Base-by-base conservation (phyloP, 495 filamentous ascomycete species). In the Evernia prunastri region DNA sequence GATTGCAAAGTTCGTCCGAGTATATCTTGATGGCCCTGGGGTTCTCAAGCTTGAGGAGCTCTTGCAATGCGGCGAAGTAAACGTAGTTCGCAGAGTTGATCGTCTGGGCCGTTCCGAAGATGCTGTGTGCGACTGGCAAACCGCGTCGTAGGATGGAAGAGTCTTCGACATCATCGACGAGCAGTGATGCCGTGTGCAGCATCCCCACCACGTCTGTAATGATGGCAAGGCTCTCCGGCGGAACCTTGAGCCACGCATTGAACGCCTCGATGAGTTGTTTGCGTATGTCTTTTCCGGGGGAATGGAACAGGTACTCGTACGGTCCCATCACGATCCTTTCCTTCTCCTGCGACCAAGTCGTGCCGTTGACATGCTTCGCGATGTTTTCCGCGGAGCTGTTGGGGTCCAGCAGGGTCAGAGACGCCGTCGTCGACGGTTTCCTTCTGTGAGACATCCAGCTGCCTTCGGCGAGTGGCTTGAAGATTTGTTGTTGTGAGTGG, bases 11-110 rank as follows among this genome's bases (percentile, higher is more conserved):
- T 74, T 99, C 94, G 60, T 96, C 88, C 7, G 87, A 86, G 75
- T 88, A 97, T 63, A 97, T 90, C 62, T 82, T 77, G 67, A 96
- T 85, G 31, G 84, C 84, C 37, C 72, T 74, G 0, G 87, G 84
- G 70, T 90, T 96, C 9, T 81, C 73, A 40, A 97, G 83, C 70
- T 89, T 89, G 64, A 86, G 81, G 1, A 96, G 75, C 74, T 93
- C 89, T 67, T 90, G 86, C 29, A 97, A 80, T 0, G 94, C 94
- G 64, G 84, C 81, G 71, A 98, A 97, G 78, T 97, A 97, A 61
- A 96, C 84, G 73, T 97, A 98, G 77, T 98, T 98, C 59, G 93
- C 91, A 27, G 87, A 90, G 77, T 97, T 98, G 74, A 98, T 96
- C 45, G 95, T 96, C 73, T 97, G 94, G 7, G 94, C 89, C 1